phyloP scores from a whole-genome alignment of 2,329 filamentous ascomycete species.

The Penicillium palitans region DNA sequence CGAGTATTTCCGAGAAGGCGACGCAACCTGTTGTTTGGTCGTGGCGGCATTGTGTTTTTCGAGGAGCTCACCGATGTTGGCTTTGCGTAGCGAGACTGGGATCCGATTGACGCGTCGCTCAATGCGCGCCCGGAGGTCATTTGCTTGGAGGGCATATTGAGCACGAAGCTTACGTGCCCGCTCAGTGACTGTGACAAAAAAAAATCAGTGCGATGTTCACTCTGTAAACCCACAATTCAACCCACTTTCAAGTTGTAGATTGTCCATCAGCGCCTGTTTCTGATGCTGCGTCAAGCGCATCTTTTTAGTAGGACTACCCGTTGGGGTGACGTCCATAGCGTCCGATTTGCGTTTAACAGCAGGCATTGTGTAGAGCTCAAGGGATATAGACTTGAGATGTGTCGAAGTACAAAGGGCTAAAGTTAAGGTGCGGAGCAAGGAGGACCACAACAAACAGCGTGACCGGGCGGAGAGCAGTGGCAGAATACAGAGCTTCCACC shows the following conservation, averaged over 20 bases:
- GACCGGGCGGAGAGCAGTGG: slow-evolving; percentile 16
- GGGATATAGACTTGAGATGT: slow-evolving; percentile 4
- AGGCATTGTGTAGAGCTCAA: slow-evolving; percentile 35
- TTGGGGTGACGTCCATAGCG: slow-evolving; percentile 37
- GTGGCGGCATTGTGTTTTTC: slow-evolving; percentile 48
- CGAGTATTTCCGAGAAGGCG: slow-evolving; percentile 35
- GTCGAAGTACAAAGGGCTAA: slow-evolving; percentile 12
- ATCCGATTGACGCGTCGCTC: slow-evolving; percentile 94
- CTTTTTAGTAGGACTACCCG: slow-evolving; percentile 61
- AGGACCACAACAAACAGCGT: slow-evolving; percentile 29
- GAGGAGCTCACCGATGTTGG: slow-evolving; percentile 79
- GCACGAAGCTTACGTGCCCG: slow-evolving; percentile 82
- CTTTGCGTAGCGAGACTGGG: slow-evolving; percentile 72
- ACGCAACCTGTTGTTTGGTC: slow-evolving; percentile 29
- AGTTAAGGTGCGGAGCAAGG: slow-evolving; percentile 20
- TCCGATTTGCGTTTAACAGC: slow-evolving; percentile 45
- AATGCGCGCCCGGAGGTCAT: slow-evolving; percentile 79
- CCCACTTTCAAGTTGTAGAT: slow-evolving; percentile 84
- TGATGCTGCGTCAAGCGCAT: slow-evolving; percentile 66
- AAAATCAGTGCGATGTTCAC: slow-evolving; percentile 12
- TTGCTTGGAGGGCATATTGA: slow-evolving; percentile 84
- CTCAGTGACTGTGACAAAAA: slow-evolving; percentile 67
- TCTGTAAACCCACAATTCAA: slow-evolving; percentile 8
- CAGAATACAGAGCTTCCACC: slow-evolving; percentile 30
- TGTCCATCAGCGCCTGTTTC: slow-evolving; percentile 85